Evolutionary conservation across 495 filamentous ascomycete species (phyloP).

Genomic region (Glutinoglossum americanum): DNA sequence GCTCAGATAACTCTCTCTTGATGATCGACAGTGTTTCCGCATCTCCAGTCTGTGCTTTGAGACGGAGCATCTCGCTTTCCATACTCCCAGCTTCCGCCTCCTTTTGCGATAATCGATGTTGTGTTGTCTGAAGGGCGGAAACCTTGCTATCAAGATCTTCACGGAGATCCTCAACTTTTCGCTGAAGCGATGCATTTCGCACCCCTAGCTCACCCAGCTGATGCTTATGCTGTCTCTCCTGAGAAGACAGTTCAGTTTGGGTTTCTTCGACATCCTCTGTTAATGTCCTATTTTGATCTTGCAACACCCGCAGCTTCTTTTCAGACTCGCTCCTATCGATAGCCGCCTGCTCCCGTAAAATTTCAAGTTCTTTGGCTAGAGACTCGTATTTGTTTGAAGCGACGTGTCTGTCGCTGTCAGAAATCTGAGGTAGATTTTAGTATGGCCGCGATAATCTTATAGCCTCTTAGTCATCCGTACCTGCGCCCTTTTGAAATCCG

Average conservation of each 20-base stretch:
- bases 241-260: conserved; percentile 43
- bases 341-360: conserved; percentile 38
- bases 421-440: conserved; percentile 18
- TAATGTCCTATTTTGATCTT: conserved; percentile 47
- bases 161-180: conserved; percentile 46
- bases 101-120: conserved; percentile 42
- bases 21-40: conserved; percentile 61
- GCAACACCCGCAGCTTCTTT: conserved; percentile 40
- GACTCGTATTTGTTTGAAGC: conserved; percentile 49
- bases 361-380: conserved; percentile 47
- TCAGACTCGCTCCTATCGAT: conserved; percentile 53
- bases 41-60: conserved; percentile 72
- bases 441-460: conserved; percentile 5
- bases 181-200: conserved; percentile 42
- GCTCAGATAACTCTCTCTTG: conserved; percentile 69
- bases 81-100: conserved; percentile 48
- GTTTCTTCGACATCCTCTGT: conserved; percentile 65
- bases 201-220: conserved; percentile 48
- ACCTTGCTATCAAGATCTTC: conserved; percentile 46
- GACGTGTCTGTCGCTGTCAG: conserved; percentile 46
- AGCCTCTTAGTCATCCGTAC: conserved; percentile 19
- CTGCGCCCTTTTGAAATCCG: conserved; percentile 67
- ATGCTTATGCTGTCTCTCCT: conserved; percentile 47
- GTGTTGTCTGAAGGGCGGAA: conserved; percentile 35
- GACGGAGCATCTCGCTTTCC: conserved; percentile 58